phyloP scores from a whole-genome alignment of 148 eudicot genomes.

The Nyssa sinensis region DNA sequence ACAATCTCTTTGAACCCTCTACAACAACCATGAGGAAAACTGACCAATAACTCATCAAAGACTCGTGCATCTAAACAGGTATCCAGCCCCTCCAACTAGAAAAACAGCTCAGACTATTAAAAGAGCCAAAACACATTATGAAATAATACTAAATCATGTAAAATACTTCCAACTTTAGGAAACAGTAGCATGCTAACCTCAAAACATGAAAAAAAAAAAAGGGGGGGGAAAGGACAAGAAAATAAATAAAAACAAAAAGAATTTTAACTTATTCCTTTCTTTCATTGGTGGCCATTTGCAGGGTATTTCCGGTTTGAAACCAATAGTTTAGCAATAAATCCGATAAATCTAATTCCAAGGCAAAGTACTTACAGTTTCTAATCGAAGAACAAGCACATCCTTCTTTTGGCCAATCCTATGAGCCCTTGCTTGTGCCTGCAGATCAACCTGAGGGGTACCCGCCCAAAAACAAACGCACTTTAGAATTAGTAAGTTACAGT shows the following conservation, averaged over 20 bases:
- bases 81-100: not conserved
- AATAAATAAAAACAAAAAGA: no score
- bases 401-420: constrained; percentile 99
- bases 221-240: not conserved
- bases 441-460: constrained; percentile 69
- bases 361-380: constrained; percentile 71
- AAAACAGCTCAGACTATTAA: not conserved
- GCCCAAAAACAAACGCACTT: constrained; percentile 3
- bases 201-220: not conserved
- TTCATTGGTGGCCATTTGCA: not conserved
- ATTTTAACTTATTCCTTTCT: not conserved
- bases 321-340: constrained; percentile 4
- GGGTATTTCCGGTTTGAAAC: constrained; percentile 3
- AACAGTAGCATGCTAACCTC: not conserved
- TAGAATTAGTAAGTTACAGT: not conserved
- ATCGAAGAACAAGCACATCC: constrained; percentile 97
- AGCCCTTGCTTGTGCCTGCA: constrained; percentile 99
- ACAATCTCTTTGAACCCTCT: no score
- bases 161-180: not conserved
- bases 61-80: not conserved
- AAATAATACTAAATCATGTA: not conserved
- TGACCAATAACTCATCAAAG: not conserved
- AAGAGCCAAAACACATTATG: not conserved
- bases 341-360: not conserved
- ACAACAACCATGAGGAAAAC: no score